These are phyloP conservation scores for Ceratopteris richardii DNA, from an alignment of 75 land plant species.

Conservation along the genomic window DNA sequence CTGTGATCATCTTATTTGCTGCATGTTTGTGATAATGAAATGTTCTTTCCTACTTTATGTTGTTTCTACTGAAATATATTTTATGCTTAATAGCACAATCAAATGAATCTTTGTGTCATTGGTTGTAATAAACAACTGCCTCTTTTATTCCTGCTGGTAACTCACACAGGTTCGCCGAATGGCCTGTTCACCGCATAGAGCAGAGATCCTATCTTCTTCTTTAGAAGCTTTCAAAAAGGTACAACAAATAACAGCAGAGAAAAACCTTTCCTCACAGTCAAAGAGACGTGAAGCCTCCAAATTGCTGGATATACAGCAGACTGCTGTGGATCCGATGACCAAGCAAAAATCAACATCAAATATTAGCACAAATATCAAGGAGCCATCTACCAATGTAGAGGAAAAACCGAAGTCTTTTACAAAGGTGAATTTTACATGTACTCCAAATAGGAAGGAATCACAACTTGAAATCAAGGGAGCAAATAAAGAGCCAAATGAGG, in stretches of 20 bases:
- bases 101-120: too few species aligned
- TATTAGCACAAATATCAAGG: conserved; percentile 4
- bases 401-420: not conserved
- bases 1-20: too few species aligned
- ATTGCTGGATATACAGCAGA: conserved; percentile 6
- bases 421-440: not conserved
- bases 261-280: conserved; percentile 9
- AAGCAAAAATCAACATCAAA: not conserved
- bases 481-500: too few species aligned
- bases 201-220: conserved; percentile 87
- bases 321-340: not conserved
- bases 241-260: conserved; percentile 47
- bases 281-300: conserved; percentile 13
- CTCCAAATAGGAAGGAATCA: not conserved
- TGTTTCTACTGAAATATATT: too few species aligned
- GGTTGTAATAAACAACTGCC: too few species aligned
- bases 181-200: conserved; percentile 74
- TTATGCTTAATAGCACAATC: not conserved
- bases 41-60: too few species aligned
- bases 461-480: too few species aligned
- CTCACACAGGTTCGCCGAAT: conserved; percentile 71
- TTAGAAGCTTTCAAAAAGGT: conserved; percentile 88
- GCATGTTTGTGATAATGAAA: too few species aligned
- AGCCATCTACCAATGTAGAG: conserved; percentile 5
- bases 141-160: not conserved